phyloP scores from a whole-genome alignment of 805 yeast species.

The Clavispora asparagi region DNA sequence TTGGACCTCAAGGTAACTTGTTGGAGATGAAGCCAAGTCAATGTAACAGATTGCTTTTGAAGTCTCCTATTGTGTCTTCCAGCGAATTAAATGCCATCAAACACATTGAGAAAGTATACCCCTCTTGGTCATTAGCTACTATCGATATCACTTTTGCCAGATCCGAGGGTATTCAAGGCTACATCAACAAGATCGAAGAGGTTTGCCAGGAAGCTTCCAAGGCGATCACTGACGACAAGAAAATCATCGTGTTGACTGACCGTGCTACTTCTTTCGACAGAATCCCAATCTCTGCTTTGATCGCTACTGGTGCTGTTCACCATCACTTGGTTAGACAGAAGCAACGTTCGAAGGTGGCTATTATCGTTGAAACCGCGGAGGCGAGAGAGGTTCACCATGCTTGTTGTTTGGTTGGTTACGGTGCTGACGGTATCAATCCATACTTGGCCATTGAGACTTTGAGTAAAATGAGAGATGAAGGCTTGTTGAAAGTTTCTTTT shows the following conservation, averaged over 20 bases:
- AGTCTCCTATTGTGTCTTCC: constrained; percentile 76
- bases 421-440: constrained; percentile 95
- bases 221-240: constrained; percentile 71
- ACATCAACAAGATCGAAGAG: constrained; percentile 76
- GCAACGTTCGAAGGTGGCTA: constrained; percentile 92
- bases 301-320: constrained; percentile 96
- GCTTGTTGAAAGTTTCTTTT: constrained; percentile 53
- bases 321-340: constrained; percentile 94
- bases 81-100: constrained; percentile 71
- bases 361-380: constrained; percentile 90
- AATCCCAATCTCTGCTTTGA: constrained; percentile 77
- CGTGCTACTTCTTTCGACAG: constrained; percentile 53
- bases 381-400: constrained; percentile 97
- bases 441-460: constrained; percentile 89
- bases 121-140: constrained; percentile 76
- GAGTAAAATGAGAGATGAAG: constrained; percentile 77
- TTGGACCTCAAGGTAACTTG: constrained; percentile 97
- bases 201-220: constrained; percentile 83
- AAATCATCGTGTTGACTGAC: constrained; percentile 76
- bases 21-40: constrained; percentile 89
- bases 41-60: constrained; percentile 80
- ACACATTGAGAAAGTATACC: constrained; percentile 68
- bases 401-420: constrained; percentile 91
- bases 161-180: constrained; percentile 80
- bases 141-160: constrained; percentile 88